phyloP scores from a whole-genome alignment of 2,329 filamentous ascomycete genomes.

The Fusarium fracticaudum region DNA sequence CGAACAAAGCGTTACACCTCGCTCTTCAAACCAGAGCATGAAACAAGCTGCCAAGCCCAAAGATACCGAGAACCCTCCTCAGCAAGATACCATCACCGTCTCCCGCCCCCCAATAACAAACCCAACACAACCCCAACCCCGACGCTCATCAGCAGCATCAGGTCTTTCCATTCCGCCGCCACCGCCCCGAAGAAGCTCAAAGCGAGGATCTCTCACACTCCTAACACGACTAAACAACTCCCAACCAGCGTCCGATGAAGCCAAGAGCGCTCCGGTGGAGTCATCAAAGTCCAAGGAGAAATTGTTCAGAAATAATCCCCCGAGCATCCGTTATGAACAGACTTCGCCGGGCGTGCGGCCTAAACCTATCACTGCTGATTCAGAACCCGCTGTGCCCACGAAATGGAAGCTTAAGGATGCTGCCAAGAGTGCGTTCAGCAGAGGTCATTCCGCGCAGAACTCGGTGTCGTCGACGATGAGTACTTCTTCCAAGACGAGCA shows the following conservation, averaged over 20 bases:
- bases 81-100: conserved; percentile 24
- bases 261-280: neutral
- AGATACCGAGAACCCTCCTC: neutral
- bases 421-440: conserved; percentile 47
- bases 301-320: conserved; percentile 31
- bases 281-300: conserved; percentile 23
- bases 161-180: conserved; percentile 16
- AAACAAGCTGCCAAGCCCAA: conserved; percentile 1
- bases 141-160: conserved; percentile 27
- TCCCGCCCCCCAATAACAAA: conserved; percentile 14
- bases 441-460: conserved; percentile 27
- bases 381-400: conserved; percentile 25
- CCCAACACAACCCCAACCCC: conserved; percentile 2
- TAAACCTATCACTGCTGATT: conserved; percentile 29
- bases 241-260: conserved; percentile 16
- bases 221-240: conserved; percentile 21
- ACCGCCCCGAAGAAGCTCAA: conserved; percentile 40
- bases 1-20: neutral
- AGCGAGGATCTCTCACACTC: conserved; percentile 32
- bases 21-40: conserved; percentile 15
- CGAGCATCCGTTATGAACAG: conserved; percentile 44
- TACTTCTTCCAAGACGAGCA: neutral
- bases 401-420: conserved; percentile 50
- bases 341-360: conserved; percentile 37
- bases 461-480: conserved; percentile 28